Base-by-base conservation (phyloP, 2,329 filamentous ascomycete species). In the Penicillium sp. region DNA sequence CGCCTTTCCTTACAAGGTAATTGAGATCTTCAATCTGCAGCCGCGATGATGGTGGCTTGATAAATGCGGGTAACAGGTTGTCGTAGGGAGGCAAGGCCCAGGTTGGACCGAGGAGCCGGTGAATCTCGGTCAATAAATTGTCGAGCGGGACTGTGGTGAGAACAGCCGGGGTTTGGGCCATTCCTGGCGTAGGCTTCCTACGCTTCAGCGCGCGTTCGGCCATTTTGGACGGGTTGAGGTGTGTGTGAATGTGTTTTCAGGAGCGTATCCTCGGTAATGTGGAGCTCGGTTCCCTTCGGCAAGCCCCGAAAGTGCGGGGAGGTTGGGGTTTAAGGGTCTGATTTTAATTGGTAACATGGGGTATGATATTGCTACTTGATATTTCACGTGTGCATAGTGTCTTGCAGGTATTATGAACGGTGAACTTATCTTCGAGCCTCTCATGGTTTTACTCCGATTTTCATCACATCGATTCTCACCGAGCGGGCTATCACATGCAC, bases 61-160 rank as follows among this genome's bases (percentile, higher is more conserved):
- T 11, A 24, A 53, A 56, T 10, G 49, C 8, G 7, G 56, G 56
- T 13, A 59, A 22, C 4, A 59, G 21, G 4, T 33, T 43, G 21
- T 56, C 49, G 39, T 53, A 58, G 4, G 56, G 56, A 4, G 56
- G 52, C 11, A 59, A 39, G 3, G 33, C n/a, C 56, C 56, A 59
- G 1, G 53, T 59, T 29, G 56, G 56, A 22, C 56, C 56, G 13
- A 59, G 33, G 4, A 59, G 39, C 10, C 49, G 56, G 33, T 59
- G 56, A 13, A 56, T 49, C 42, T 59, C 56, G 48, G 52, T 31
- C 42, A 59, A 14, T 24, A 59, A 11, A 13, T 56, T 56, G 16
- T 59, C 56, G 4, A 59, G 24, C 2, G 56, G 56, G 29, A 52
- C 31, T 8, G 56, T 59, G 11, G 56, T 53, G 5, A 59, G 24